These are phyloP conservation scores for Rhodotorula kratochvilovae DNA, from an alignment of 768 basidiomycete species.

Conservation along the genomic window DNA sequence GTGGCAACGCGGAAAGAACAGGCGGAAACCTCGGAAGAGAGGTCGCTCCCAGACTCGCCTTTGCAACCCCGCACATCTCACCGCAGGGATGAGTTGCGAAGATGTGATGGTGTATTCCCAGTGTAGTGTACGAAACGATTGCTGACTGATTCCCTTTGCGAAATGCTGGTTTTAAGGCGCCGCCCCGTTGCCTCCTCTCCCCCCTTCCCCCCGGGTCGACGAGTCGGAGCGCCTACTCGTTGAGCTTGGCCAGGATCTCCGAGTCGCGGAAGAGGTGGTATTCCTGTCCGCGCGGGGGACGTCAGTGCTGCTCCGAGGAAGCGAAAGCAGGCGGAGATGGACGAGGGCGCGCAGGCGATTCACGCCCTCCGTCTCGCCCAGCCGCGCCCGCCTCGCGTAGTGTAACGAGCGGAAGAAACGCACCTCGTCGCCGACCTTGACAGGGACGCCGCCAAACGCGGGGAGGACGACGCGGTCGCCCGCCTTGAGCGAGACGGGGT, in stretches of 20 bases:
- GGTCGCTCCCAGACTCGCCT: no score
- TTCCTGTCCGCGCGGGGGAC: slow-evolving; percentile 60
- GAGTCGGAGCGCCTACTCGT: slow-evolving; percentile 57
- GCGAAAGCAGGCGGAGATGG: background rate
- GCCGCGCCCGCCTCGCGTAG: background rate
- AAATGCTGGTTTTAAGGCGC: background rate
- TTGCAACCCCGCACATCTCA: no score
- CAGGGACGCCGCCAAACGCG: slow-evolving; percentile 90
- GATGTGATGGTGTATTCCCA: background rate
- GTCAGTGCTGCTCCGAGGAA: background rate
- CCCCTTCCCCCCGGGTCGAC: background rate
- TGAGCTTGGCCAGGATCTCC: slow-evolving; percentile 93
- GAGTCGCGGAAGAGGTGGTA: slow-evolving; percentile 90
- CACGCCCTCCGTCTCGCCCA: no score
- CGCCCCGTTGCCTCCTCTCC: no score
- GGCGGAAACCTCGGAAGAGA: no score
- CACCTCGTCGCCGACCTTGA: slow-evolving; percentile 96
- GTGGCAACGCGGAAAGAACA: no score
- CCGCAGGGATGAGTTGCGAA: background rate
- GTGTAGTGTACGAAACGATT: background rate
- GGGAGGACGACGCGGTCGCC: slow-evolving; percentile 92
- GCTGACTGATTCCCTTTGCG: background rate
- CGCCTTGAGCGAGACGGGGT: slow-evolving; percentile 71
- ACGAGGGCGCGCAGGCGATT: no score
- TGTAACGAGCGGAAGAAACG: no score